Conservation (phyloP, 768 basidiomycete species). For the Leccinum imitatum region DNA sequence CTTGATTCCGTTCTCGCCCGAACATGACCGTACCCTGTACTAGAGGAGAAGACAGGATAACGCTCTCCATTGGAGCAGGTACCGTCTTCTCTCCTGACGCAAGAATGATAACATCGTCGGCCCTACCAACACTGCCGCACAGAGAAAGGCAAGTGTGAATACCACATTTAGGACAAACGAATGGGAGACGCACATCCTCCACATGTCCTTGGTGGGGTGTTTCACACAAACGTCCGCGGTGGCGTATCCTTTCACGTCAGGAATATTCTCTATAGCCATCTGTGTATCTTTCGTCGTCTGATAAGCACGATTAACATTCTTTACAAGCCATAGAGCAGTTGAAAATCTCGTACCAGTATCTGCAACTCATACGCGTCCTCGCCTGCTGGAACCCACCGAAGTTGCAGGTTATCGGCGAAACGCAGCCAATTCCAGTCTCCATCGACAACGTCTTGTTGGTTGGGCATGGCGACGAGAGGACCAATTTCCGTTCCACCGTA, state of each 20-base stretch:
- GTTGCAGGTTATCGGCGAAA: constrained; percentile 20
- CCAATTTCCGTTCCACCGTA: constrained; percentile 40
- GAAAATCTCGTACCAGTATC: constrained; percentile 30
- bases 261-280: constrained; percentile 34
- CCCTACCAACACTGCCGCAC: no score
- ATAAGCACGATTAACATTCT: background rate
- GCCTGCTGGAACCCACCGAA: constrained; percentile 34
- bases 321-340: background rate
- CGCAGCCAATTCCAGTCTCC: constrained; percentile 39
- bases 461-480: background rate
- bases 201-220: constrained; percentile 45
- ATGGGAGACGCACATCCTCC: constrained; percentile 28
- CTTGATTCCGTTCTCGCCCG: constrained; percentile 31
- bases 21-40: constrained; percentile 33
- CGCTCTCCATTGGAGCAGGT: constrained; percentile 21
- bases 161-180: background rate
- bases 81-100: no score
- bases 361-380: constrained; percentile 38
- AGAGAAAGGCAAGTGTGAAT: background rate
- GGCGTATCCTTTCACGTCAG: constrained; percentile 41
- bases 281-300: background rate
- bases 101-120: no score
- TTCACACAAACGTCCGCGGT: constrained; percentile 45
- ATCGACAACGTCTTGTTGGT: constrained; percentile 14
- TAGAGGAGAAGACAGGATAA: constrained; percentile 22